phyloP scores from a whole-genome alignment of 495 filamentous ascomycete genomes.

The Talaromyces trachyspermus region DNA sequence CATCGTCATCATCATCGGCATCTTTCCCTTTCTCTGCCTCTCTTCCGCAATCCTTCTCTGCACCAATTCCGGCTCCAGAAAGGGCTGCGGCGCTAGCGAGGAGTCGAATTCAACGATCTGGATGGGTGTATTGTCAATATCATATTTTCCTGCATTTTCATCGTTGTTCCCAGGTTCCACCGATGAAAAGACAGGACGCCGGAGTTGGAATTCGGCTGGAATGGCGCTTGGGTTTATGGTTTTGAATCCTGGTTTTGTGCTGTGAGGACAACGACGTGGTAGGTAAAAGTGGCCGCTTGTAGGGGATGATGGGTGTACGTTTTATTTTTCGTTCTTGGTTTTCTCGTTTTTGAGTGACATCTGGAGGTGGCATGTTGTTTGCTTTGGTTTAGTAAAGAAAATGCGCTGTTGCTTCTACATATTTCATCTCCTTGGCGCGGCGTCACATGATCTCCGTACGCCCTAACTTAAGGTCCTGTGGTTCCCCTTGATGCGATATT shows the following conservation, averaged over 20 bases:
- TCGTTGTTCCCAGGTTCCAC: neutral
- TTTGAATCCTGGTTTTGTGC: neutral
- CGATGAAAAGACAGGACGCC: constrained; percentile 10
- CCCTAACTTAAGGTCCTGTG: too few species aligned
- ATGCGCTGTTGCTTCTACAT: too few species aligned
- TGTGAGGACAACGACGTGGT: neutral
- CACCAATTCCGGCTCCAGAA: constrained; percentile 21
- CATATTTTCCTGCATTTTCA: neutral
- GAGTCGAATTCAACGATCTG: constrained; percentile 19
- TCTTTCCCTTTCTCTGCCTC: neutral
- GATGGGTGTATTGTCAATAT: neutral
- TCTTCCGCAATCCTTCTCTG: constrained; percentile 3
- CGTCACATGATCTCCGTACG: too few species aligned
- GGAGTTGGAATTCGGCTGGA: constrained; percentile 8
- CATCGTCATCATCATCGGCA: neutral
- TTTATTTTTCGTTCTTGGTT: neutral
- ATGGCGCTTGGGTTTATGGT: constrained; percentile 8
- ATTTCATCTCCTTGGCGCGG: too few species aligned
- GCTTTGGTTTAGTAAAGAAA: too few species aligned
- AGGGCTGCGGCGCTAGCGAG: constrained; percentile 19
- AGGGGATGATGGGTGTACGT: constrained; percentile 1
- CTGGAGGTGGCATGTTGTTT: neutral
- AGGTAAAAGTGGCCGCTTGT: constrained; percentile 4
- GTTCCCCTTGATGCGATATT: too few species aligned
- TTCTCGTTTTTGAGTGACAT: neutral